These are phyloP conservation scores for Salvia miltiorrhiza DNA, from an alignment of 257 asterid genomes.

Conservation along the genomic window DNA sequence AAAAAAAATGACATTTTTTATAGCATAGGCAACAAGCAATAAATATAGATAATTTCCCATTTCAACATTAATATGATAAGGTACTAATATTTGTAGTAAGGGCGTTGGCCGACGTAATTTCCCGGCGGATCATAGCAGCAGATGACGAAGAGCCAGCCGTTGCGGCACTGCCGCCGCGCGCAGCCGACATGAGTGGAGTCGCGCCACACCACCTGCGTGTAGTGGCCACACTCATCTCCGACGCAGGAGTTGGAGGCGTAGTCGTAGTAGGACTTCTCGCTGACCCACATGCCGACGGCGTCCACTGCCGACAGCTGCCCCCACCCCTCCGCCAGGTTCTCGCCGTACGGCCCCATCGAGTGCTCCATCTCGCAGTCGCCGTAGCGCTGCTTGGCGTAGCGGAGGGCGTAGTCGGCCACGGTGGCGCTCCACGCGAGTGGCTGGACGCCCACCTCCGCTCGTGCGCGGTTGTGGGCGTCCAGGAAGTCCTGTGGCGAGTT, in stretches of 20 bases:
- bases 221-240: slow-evolving; percentile 50
- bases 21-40: too few species aligned
- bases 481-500: slow-evolving; percentile 38
- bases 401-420: slow-evolving; percentile 31
- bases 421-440: slow-evolving; percentile 33
- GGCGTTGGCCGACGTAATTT: slow-evolving; percentile 40
- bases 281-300: slow-evolving; percentile 35
- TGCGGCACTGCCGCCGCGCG: slow-evolving; percentile 38
- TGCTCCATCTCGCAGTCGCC: slow-evolving; percentile 29
- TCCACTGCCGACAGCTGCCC: slow-evolving; percentile 21
- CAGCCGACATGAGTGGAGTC: slow-evolving; percentile 37
- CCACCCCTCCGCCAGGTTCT: slow-evolving; percentile 40
- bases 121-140: slow-evolving; percentile 54
- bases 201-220: slow-evolving; percentile 61
- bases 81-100: slow-evolving; percentile 13
- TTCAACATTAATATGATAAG: too few species aligned
- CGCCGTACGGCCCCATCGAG: slow-evolving; percentile 46
- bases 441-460: slow-evolving; percentile 33
- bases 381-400: slow-evolving; percentile 23
- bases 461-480: slow-evolving; percentile 40
- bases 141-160: slow-evolving; percentile 32
- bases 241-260: slow-evolving; percentile 25
- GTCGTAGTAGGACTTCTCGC: slow-evolving; percentile 30
- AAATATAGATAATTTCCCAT: too few species aligned
- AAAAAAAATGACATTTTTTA: too few species aligned